Base-by-base conservation (phyloP, 139 green algal species). In the Chlorella vulgaris region DNA sequence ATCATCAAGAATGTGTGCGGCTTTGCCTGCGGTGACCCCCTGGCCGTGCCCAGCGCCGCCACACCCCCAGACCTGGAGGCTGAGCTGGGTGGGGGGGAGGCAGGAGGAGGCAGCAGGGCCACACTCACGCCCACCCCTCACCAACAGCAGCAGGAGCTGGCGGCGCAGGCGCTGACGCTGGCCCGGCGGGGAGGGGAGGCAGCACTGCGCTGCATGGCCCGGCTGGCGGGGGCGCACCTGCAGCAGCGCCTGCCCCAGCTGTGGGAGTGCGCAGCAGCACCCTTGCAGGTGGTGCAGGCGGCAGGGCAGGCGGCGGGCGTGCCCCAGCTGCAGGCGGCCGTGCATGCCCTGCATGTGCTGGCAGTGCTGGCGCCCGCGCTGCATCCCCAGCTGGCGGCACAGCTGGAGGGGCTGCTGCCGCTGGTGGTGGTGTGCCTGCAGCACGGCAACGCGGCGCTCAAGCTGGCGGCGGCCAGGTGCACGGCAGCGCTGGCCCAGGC, bases 1-100 rank as follows among this genome's bases (percentile, higher is more conserved):
- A 83, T 99, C 26, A 75, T 97, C 7, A 90, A 84, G 66, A 98
- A 99, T 81, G 51, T 98, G 1, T 93, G 83, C 51, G 63, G 39
- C 28, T 92, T 98, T 88, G 93, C 91, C 0, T 94, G 90, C 71
- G 86, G 84, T 7, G 93, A 96, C 86, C 68, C 86, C 0, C 50
- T 38, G 2, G 84, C 89, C 77, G 90, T 87, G 35, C 93, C 85
- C 19, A 80, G 35, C 33, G 70, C 70, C 13, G 55, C 87, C 1
- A 22, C 53, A 18, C 69, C 69, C 0, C 81, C 84, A 60, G 63
- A 78, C 35, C 15, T 86, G 76, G 42, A 83, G 1, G 29, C 74
- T 4, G 81, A 86, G 58, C 29, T 66, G 29, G 77, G 61, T 4
- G 80, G 61, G 24, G 71, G 6, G 5, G 67, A 75, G 1, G n/a